Conservation (phyloP, 2,329 filamentous ascomycete genomes). For the Helotiales sp. region DNA sequence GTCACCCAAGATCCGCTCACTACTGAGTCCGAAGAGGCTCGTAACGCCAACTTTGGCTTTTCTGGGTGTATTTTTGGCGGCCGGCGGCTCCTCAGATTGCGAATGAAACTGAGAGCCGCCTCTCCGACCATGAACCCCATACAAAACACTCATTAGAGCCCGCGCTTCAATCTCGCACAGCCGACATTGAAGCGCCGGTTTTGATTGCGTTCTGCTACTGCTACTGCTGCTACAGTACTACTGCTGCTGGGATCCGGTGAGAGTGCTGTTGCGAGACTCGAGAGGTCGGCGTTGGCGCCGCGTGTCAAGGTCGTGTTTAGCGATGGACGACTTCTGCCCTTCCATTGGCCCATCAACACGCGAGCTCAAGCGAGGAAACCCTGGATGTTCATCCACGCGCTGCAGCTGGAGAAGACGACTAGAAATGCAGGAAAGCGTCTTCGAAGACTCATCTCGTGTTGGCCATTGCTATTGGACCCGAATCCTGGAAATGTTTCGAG, state of each 20-base stretch:
- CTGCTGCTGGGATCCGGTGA: not conserved
- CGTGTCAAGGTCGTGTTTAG: conserved; percentile 41
- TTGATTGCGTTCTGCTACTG: conserved; percentile 2
- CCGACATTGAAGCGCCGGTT: conserved; percentile 37
- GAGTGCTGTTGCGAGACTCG: conserved; percentile 6
- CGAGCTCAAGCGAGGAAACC: conserved; percentile 31
- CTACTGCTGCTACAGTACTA: not conserved
- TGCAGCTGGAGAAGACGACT: conserved; percentile 29
- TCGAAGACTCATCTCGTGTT: conserved; percentile 33
- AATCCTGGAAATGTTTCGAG: conserved; percentile 34
- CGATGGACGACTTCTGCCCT: conserved; percentile 19
- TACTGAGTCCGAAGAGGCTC: not conserved
- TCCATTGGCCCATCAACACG: conserved; percentile 34
- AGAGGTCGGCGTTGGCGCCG: conserved; percentile 31
- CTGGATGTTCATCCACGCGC: conserved; percentile 33
- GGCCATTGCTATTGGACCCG: conserved; percentile 25
- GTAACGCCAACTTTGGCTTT: conserved; percentile 11
- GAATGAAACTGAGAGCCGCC: conserved; percentile 34
- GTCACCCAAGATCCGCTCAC: conserved; percentile 23
- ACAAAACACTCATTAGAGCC: conserved; percentile 21
- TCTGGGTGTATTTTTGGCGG: conserved; percentile 26
- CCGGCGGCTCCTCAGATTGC: conserved; percentile 30
- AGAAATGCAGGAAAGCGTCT: conserved; percentile 23
- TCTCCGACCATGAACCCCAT: conserved; percentile 12
- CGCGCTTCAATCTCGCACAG: conserved; percentile 36